Percentiles rank a stretch among this genome's conserved stretches.
Evolutionary conservation across 192 early-diverging fungal species (phyloP).

Genomic region (Umbelopsis sp.): DNA sequence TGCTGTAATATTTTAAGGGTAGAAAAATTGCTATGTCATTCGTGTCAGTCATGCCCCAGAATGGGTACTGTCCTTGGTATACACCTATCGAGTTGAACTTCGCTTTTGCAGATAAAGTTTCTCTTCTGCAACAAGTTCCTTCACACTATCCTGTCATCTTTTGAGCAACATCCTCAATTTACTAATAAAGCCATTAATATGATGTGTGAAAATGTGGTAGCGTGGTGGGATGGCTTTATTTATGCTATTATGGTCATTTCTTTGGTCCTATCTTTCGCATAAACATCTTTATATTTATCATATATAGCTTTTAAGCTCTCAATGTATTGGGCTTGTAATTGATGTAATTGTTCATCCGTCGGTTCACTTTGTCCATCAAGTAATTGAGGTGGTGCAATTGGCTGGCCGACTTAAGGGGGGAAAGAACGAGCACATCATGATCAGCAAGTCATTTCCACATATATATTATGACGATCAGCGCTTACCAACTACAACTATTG

Average conservation of each 20-base stretch:
- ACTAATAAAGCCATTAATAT: neutral
- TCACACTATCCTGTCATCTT: no score
- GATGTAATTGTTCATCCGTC: slow-evolving; percentile 58
- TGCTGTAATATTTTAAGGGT: no score
- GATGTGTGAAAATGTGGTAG: slow-evolving; percentile 1
- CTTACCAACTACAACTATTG: slow-evolving; percentile 47
- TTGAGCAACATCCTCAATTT: neutral
- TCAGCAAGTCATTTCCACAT: neutral
- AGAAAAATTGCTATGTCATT: no score
- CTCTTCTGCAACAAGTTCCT: no score
- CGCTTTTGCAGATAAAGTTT: no score
- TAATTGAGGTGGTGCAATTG: slow-evolving; percentile 61
- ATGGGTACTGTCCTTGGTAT: no score
- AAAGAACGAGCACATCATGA: neutral
- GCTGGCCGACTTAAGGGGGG: slow-evolving; percentile 55
- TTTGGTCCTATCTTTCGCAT: slow-evolving; percentile 62
- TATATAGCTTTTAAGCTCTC: slow-evolving; percentile 63
- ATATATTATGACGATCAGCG: neutral
- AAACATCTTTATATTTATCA: slow-evolving; percentile 73
- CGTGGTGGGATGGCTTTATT: slow-evolving; percentile 12
- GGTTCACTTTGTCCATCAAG: slow-evolving; percentile 53
- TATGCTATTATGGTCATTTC: slow-evolving; percentile 72
- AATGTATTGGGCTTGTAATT: slow-evolving; percentile 71
- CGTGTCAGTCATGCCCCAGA: no score
- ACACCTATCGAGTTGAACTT: no score